A percentile compares a stretch with the other conserved stretches of the same genome.
These are phyloP conservation scores for Protomyces inouyei DNA, from an alignment of 1,139 yeast species.

Conservation along the genomic window DNA sequence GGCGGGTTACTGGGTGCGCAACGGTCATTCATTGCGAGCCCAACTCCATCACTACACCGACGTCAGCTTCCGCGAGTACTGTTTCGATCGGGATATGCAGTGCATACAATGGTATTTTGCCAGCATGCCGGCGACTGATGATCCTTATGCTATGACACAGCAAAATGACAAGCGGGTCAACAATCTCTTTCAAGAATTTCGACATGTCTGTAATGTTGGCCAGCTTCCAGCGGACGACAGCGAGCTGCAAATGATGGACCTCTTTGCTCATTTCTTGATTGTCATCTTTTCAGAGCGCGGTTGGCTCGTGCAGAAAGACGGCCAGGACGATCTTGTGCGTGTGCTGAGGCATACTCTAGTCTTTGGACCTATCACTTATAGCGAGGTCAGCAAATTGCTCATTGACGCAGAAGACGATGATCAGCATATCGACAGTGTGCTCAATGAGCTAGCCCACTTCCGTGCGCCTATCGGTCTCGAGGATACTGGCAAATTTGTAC, in stretches of 20 bases:
- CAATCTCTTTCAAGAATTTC: not conserved
- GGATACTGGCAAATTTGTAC: constrained; percentile 63
- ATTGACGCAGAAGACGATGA: constrained; percentile 74
- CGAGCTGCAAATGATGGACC: constrained; percentile 66
- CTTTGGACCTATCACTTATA: constrained; percentile 65
- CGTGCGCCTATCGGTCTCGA: constrained; percentile 59
- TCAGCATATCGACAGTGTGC: constrained; percentile 64
- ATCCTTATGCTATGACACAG: not conserved
- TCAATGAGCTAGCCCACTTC: constrained; percentile 57
- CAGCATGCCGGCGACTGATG: not conserved
- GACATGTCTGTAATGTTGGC: constrained; percentile 5
- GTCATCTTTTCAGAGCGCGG: constrained; percentile 65
- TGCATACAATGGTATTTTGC: constrained; percentile 51
- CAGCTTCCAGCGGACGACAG: constrained; percentile 32
- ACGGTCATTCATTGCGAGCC: constrained; percentile 69
- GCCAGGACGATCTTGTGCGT: constrained; percentile 51
- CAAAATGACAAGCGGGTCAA: not conserved
- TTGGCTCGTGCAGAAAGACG: constrained; percentile 51
- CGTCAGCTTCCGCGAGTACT: constrained; percentile 72
- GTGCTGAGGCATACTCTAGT: constrained; percentile 78
- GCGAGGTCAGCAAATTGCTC: constrained; percentile 61
- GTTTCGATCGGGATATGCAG: constrained; percentile 43
- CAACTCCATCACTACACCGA: constrained; percentile 77
- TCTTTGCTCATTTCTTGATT: constrained; percentile 66
- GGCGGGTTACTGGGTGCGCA: constrained; percentile 85